Evolutionary conservation across 306 rosid genomes (phyloP).

Genomic region (Citrullus mucosospermus): DNA sequence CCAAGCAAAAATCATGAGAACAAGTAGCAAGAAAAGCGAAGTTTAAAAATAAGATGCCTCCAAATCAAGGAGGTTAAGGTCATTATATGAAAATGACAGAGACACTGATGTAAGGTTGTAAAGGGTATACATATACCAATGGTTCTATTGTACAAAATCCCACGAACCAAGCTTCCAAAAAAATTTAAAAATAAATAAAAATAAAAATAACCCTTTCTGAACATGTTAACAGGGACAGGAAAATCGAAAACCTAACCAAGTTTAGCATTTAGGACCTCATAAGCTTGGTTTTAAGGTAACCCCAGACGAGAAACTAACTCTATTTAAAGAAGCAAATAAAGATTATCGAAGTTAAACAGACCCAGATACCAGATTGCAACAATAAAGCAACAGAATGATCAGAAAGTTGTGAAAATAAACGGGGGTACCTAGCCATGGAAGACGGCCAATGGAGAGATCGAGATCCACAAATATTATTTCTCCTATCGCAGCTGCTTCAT

Average conservation of each 20-base stretch:
- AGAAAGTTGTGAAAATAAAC: background rate
- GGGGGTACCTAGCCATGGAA: conserved; percentile 1
- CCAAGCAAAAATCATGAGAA: background rate
- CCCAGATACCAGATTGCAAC: background rate
- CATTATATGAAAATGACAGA: background rate
- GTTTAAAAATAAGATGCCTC: background rate
- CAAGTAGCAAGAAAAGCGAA: background rate
- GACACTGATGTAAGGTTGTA: background rate
- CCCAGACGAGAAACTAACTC: background rate
- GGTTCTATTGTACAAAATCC: background rate
- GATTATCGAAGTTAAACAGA: background rate
- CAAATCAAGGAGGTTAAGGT: background rate
- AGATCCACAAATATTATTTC: background rate
- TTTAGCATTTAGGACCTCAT: background rate
- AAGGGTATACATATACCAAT: background rate
- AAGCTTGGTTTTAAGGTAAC: background rate
- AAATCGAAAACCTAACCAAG: background rate
- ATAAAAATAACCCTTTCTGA: background rate
- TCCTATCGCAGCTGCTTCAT: background rate
- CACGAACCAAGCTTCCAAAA: background rate
- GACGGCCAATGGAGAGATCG: background rate
- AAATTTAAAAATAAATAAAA: too few species aligned
- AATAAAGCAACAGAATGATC: background rate
- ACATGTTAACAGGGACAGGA: background rate
- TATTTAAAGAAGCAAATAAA: background rate